phyloP scores from a whole-genome alignment of 2,329 filamentous ascomycete species.

The Chaetomiaceae sp. region DNA sequence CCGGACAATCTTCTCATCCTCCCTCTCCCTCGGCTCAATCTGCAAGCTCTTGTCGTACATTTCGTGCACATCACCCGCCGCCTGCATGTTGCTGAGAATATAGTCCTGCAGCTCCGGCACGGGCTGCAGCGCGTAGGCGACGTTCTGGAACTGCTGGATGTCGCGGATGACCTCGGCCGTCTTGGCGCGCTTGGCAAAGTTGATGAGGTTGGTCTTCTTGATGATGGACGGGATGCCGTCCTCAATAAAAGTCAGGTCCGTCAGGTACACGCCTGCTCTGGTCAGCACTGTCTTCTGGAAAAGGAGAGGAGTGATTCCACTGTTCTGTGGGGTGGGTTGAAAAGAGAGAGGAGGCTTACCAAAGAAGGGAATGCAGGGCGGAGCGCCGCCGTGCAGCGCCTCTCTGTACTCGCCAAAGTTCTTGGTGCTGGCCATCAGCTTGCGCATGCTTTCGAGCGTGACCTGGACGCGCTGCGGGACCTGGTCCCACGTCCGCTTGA shows the following conservation, averaged over 20 bases:
- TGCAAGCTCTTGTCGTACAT: constrained; percentile 98
- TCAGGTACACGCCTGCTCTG: constrained; percentile 90
- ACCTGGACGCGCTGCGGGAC: constrained; percentile 78
- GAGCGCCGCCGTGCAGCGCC: constrained; percentile 83
- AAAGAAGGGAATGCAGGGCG: constrained; percentile 97
- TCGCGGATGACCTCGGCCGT: constrained; percentile 97
- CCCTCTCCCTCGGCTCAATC: constrained; percentile 89
- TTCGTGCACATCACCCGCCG: constrained; percentile 91
- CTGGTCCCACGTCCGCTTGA: constrained; percentile 90
- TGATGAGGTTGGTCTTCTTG: constrained; percentile 95
- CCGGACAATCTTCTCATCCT: constrained; percentile 99
- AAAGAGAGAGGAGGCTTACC: too few relatives aligned
- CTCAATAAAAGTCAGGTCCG: constrained; percentile 96
- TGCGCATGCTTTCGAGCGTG: constrained; percentile 83
- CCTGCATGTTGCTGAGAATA: constrained; percentile 92
- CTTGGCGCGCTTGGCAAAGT: constrained; percentile 97
- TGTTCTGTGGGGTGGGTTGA: too few relatives aligned
- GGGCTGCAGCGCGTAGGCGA: constrained; percentile 85
- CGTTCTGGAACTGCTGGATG: constrained; percentile 97
- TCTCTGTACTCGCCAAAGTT: constrained; percentile 98
- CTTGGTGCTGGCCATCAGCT: constrained; percentile 93
- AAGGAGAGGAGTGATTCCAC: too few relatives aligned
- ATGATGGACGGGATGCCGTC: constrained; percentile 94
- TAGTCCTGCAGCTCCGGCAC: constrained; percentile 94
- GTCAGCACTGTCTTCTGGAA: too few relatives aligned